Evolutionary conservation across 192 early-diverging fungal genomes (phyloP).

Genomic region (Dispira parvispora): DNA sequence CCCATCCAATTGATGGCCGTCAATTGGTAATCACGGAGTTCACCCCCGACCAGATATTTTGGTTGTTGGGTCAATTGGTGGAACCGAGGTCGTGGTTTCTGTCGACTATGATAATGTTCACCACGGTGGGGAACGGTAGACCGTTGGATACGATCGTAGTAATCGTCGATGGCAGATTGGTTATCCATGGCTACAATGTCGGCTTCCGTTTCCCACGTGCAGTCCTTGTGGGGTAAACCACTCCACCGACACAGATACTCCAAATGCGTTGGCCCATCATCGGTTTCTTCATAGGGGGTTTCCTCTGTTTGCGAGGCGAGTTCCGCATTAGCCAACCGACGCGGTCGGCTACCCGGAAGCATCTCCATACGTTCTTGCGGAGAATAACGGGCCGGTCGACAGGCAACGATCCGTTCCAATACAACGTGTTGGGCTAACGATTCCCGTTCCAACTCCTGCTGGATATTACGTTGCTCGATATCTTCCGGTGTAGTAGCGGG

Average conservation of each 20-base stretch:
- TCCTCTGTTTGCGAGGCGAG: slow-evolving; percentile 75
- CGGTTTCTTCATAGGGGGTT: slow-evolving; percentile 35
- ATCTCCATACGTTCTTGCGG: slow-evolving; percentile 10
- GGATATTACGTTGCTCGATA: slow-evolving; percentile 73
- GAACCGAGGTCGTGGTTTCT: slow-evolving; percentile 53
- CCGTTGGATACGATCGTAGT: slow-evolving; percentile 59
- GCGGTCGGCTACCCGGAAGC: not conserved
- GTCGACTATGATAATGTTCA: slow-evolving; percentile 27
- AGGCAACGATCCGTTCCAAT: slow-evolving; percentile 79
- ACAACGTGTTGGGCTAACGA: slow-evolving; percentile 66
- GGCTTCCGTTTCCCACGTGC: slow-evolving; percentile 71
- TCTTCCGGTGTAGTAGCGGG: slow-evolving; percentile 67
- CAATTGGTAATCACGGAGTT: slow-evolving; percentile 90
- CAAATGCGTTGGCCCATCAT: slow-evolving; percentile 8
- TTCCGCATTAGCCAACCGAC: slow-evolving; percentile 41
- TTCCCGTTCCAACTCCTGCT: slow-evolving; percentile 61
- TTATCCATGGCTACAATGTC: slow-evolving; percentile 47
- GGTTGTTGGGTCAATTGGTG: slow-evolving; percentile 64
- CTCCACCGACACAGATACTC: slow-evolving; percentile 95
- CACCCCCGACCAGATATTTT: slow-evolving; percentile 62
- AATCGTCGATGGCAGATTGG: slow-evolving; percentile 77
- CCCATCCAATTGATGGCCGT: slow-evolving; percentile 96
- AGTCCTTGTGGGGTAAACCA: slow-evolving; percentile 68
- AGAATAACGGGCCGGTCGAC: slow-evolving; percentile 28
- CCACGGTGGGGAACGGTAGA: slow-evolving; percentile 53